Conservation (phyloP, 805 yeast genomes). For the Soucietia sequanensis region DNA sequence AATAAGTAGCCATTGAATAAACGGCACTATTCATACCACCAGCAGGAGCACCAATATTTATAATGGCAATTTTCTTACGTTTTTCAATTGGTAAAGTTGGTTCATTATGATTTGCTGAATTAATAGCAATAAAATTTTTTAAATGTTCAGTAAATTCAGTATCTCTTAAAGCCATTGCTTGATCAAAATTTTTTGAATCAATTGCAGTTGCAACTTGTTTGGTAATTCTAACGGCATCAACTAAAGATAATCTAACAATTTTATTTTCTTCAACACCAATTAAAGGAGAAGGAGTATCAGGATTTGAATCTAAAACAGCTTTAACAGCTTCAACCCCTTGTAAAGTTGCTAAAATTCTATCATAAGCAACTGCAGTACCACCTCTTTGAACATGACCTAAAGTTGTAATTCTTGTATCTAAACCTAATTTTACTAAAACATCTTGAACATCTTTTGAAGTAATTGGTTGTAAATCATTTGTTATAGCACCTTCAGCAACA, state of each 20-base stretch:
- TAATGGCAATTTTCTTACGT: slow-evolving; percentile 74
- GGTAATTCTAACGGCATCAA: slow-evolving; percentile 87
- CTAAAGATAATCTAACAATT: slow-evolving; percentile 77
- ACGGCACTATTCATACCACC: slow-evolving; percentile 94
- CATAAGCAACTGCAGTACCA: slow-evolving; percentile 96
- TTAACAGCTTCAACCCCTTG: slow-evolving; percentile 98
- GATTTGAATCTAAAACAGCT: slow-evolving; percentile 85
- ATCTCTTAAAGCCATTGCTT: slow-evolving; percentile 85
- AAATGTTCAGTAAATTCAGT: slow-evolving; percentile 82
- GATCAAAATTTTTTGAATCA: slow-evolving; percentile 70
- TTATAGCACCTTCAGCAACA: slow-evolving; percentile 98
- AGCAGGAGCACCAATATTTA: slow-evolving; percentile 96
- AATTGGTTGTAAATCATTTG: slow-evolving; percentile 75
- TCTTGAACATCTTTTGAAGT: slow-evolving; percentile 78
- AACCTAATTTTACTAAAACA: slow-evolving; percentile 71
- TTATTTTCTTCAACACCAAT: slow-evolving; percentile 88
- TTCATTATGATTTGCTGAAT: slow-evolving; percentile 63
- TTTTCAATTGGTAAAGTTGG: slow-evolving; percentile 58
- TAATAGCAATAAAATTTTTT: slow-evolving; percentile 67
- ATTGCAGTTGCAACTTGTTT: slow-evolving; percentile 91
- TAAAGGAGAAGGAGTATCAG: slow-evolving; percentile 91
- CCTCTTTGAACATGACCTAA: slow-evolving; percentile 99
- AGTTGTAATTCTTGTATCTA: slow-evolving; percentile 93
- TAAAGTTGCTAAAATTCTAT: slow-evolving; percentile 84
- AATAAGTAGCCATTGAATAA: slow-evolving; percentile 84